phyloP scores from a whole-genome alignment of 768 basidiomycete species.

The Tephrocybe sp. region DNA sequence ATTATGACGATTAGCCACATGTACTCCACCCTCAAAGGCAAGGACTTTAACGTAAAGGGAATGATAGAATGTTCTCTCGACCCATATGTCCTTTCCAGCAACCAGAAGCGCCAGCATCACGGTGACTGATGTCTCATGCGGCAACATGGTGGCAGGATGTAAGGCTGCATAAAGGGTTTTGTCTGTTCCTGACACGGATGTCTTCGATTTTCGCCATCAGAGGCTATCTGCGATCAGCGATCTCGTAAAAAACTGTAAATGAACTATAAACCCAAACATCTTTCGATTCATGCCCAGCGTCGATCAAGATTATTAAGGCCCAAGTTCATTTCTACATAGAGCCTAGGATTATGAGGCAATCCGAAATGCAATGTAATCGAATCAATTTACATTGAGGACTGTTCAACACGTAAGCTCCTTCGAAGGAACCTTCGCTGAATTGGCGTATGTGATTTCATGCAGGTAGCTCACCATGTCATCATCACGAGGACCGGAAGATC shows the following conservation, averaged over 20 bases:
- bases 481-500: slow-evolving; percentile 5
- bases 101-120: slow-evolving; percentile 23
- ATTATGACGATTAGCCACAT: slow-evolving; percentile 52
- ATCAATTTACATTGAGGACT: background rate
- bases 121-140: slow-evolving; percentile 26
- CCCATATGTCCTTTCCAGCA: slow-evolving; percentile 27
- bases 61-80: slow-evolving; percentile 33
- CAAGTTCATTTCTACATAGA: background rate
- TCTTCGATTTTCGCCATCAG: slow-evolving; percentile 29
- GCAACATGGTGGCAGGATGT: slow-evolving; percentile 36
- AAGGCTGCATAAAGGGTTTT: slow-evolving; percentile 31
- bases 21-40: slow-evolving; percentile 33
- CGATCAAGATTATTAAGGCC: background rate
- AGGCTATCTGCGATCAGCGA: slow-evolving; percentile 38
- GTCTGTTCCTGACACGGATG: slow-evolving; percentile 22
- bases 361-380: background rate
- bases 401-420: background rate
- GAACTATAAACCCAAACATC: slow-evolving; percentile 30
- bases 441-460: background rate
- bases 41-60: slow-evolving; percentile 39
- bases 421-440: background rate
- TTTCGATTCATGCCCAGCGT: slow-evolving; percentile 16
- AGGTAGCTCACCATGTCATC: background rate
- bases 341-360: background rate
- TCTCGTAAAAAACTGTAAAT: slow-evolving; percentile 32